These are phyloP conservation scores for Trapa bicornis DNA, from an alignment of 345 rosid genomes.

Conservation along the genomic window DNA sequence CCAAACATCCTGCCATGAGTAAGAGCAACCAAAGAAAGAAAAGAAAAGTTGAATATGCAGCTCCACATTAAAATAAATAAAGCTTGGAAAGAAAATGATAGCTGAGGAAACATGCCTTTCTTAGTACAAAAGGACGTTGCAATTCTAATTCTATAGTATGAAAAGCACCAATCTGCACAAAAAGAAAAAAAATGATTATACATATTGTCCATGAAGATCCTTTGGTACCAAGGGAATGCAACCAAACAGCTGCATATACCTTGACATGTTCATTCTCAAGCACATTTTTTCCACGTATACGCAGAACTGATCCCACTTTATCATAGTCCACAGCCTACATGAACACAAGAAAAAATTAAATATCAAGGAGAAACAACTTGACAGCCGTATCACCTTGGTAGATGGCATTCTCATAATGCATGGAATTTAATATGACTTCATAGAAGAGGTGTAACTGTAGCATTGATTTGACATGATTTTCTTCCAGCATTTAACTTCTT, in stretches of 20 bases:
- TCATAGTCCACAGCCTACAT: conserved; percentile 69
- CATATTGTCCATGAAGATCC: not conserved
- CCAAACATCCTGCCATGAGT: conserved; percentile 49
- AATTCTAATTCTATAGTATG: conserved; percentile 80
- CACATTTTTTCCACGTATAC: conserved; percentile 80
- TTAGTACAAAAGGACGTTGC: conserved; percentile 73
- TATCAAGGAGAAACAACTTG: not conserved
- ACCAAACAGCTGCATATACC: conserved; percentile 23
- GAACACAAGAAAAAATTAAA: not conserved
- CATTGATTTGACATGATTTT: not conserved
- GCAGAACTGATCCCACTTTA: conserved; percentile 61
- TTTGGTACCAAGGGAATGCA: conserved; percentile 1
- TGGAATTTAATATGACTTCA: not conserved
- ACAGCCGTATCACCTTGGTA: not conserved
- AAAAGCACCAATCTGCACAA: conserved; percentile 72
- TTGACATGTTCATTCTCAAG: conserved; percentile 82
- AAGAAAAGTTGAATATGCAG: not conserved
- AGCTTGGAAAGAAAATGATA: not conserved
- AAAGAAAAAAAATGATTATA: conserved; percentile 11
- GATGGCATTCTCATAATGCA: not conserved
- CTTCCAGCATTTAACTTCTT: not conserved
- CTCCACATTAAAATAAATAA: not conserved
- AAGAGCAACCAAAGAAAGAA: not conserved
- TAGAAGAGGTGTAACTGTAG: not conserved
- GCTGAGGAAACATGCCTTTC: conserved; percentile 45